These are phyloP conservation scores for Coniophora puteana DNA, from an alignment of 1,284 basidiomycete genomes.

Conservation along the genomic window DNA sequence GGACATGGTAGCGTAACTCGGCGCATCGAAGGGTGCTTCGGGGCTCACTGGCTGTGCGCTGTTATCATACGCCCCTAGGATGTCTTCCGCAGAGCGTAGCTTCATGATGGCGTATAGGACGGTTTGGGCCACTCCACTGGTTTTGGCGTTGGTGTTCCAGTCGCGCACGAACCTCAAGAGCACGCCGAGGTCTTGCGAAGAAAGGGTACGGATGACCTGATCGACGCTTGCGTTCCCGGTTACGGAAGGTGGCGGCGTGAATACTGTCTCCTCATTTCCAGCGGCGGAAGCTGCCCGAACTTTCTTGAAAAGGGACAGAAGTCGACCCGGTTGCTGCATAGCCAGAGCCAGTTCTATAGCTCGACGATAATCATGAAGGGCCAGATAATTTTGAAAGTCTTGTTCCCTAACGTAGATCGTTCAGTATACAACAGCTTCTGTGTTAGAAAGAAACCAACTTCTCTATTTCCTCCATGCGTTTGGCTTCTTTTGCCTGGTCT, in stretches of 20 bases:
- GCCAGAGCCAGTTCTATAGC: conserved; percentile 90
- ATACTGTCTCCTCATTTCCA: conserved; percentile 4
- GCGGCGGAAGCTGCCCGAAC: conserved; percentile 37
- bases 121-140: conserved; percentile 82
- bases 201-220: conserved; percentile 72
- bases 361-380: conserved; percentile 84
- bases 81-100: conserved; percentile 66
- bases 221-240: conserved; percentile 78
- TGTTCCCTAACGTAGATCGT: conserved; percentile 67
- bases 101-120: conserved; percentile 84
- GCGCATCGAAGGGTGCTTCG: conserved; percentile 10
- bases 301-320: conserved; percentile 78
- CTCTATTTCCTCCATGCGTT: conserved; percentile 69
- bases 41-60: no score
- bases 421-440: conserved; percentile 7
- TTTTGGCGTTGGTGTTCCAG: conserved; percentile 93
- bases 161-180: conserved; percentile 83
- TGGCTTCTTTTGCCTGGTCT: conserved; percentile 68
- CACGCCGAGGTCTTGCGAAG: conserved; percentile 71
- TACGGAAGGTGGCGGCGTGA: no score
- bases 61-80: conserved; percentile 67
- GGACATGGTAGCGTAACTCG: conserved; percentile 3
- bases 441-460: conserved; percentile 50
- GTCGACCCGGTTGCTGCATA: conserved; percentile 90
- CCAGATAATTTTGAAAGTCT: conserved; percentile 90